phyloP scores from a whole-genome alignment of 768 basidiomycete species.

The Panus rudis region DNA sequence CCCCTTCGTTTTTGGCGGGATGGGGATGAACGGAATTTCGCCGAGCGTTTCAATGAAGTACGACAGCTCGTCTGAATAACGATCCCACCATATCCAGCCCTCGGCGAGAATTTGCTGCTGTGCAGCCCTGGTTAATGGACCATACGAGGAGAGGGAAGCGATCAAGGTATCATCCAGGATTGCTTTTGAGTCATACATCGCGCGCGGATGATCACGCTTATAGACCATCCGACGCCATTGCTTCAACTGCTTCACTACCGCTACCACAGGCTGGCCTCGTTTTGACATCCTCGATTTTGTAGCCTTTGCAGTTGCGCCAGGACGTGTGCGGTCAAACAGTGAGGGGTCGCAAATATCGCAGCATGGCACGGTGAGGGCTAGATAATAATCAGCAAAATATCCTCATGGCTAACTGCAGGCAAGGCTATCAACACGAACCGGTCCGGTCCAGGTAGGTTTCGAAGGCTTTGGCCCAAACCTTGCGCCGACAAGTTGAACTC shows the following conservation, averaged over 20 bases:
- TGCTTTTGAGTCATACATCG: not conserved
- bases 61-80: not conserved
- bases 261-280: not conserved
- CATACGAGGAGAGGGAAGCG: not conserved
- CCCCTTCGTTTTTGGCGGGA: no score
- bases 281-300: no score
- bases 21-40: no score
- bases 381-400: no score
- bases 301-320: not conserved
- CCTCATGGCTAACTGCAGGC: no score
- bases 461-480: slow-evolving; percentile 15
- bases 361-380: slow-evolving; percentile 1
- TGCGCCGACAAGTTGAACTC: slow-evolving; percentile 19
- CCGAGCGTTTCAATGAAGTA: not conserved
- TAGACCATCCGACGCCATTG: not conserved
- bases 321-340: slow-evolving; percentile 4
- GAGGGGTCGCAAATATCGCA: slow-evolving; percentile 5
- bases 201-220: not conserved
- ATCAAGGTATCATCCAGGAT: not conserved
- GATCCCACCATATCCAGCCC: not conserved
- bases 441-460: no score
- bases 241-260: not conserved
- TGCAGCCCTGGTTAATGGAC: not conserved
- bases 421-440: no score
- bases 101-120: not conserved